These are phyloP conservation scores for Capsicum pubescens DNA, from an alignment of 257 asterid species.

Conservation along the genomic window DNA sequence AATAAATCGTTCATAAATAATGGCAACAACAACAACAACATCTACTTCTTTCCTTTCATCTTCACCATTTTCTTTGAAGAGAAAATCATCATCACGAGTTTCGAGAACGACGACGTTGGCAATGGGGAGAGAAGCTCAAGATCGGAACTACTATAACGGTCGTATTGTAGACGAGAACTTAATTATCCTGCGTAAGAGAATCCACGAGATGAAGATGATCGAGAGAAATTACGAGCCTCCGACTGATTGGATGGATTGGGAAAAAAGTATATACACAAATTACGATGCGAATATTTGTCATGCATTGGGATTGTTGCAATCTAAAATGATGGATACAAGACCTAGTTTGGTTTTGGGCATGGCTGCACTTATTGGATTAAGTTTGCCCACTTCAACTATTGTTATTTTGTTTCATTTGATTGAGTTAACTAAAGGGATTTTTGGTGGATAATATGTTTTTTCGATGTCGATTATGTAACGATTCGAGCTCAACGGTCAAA, in stretches of 20 bases:
- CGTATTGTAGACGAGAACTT: slow-evolving; percentile 40
- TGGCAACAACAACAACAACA: slow-evolving; percentile 31
- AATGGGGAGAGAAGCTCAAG: slow-evolving; percentile 34
- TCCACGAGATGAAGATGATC: slow-evolving; percentile 45
- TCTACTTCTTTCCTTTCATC: slow-evolving; percentile 1
- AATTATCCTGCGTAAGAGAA: slow-evolving; percentile 44
- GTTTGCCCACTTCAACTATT: slow-evolving; percentile 37
- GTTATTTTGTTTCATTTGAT: slow-evolving; percentile 35
- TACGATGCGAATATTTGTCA: slow-evolving; percentile 40
- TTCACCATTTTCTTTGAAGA: slow-evolving; percentile 11
- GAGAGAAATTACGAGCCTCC: slow-evolving; percentile 49
- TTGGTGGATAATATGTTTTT: slow-evolving; percentile 16
- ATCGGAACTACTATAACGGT: not conserved
- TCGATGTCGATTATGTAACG: not conserved
- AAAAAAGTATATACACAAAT: slow-evolving; percentile 36
- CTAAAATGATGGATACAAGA: slow-evolving; percentile 39
- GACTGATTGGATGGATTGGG: slow-evolving; percentile 51
- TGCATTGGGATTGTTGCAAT: slow-evolving; percentile 46
- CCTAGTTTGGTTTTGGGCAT: slow-evolving; percentile 48
- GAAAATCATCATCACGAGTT: not conserved
- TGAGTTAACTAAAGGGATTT: slow-evolving; percentile 32
- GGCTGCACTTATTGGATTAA: slow-evolving; percentile 34
- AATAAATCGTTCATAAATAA: slow-evolving; percentile 10
- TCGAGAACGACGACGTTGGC: not conserved
- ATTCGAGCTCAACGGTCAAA: not conserved